Conservation (phyloP, 441 rosid genomes). For the Pelargonium exstipulatum region DNA sequence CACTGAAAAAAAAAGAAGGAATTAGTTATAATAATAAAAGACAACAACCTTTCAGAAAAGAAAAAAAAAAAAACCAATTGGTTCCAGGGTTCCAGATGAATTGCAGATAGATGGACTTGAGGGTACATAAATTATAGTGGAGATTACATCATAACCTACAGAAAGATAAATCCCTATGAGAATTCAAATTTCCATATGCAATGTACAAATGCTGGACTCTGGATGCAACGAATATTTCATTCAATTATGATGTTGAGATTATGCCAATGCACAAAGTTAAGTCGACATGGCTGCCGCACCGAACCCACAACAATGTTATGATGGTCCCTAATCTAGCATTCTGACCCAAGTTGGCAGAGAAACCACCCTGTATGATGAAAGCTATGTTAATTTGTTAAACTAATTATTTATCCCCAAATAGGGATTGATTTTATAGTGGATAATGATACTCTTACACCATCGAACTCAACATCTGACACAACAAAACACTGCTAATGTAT, state of each 20-base stretch:
- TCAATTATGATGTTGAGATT: background rate
- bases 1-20: constrained; percentile 38
- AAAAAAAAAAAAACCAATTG: background rate
- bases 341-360: background rate
- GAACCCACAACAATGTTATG: background rate
- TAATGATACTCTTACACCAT: too few species aligned
- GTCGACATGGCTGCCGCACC: background rate
- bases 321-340: background rate
- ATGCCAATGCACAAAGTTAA: too few species aligned
- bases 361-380: background rate
- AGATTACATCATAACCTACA: background rate
- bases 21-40: background rate
- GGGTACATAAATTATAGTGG: background rate
- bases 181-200: background rate
- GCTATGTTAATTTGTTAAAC: too few species aligned
- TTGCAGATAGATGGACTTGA: background rate
- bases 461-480: too few species aligned
- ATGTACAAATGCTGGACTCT: background rate
- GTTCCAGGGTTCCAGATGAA: constrained; percentile 2
- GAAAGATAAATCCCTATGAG: background rate
- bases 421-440: too few species aligned
- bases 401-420: too few species aligned
- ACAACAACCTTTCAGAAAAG: background rate
- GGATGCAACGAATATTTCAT: background rate
- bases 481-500: too few species aligned